Evolutionary conservation across 495 filamentous ascomycete genomes (phyloP).

Genomic region (Penicillium desertorum): DNA sequence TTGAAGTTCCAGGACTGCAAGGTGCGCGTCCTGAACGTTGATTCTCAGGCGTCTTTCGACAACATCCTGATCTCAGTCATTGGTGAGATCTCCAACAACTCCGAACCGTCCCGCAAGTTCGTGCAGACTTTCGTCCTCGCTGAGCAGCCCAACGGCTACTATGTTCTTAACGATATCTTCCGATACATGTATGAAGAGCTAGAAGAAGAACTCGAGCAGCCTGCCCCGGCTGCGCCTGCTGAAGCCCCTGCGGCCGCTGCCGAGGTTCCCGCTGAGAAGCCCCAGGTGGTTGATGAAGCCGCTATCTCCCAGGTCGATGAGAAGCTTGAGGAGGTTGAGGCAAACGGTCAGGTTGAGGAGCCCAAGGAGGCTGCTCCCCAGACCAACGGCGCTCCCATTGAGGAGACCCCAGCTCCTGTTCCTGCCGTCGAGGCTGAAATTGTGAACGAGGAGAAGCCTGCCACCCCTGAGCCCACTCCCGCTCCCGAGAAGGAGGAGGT

Average conservation of each 20-base stretch:
- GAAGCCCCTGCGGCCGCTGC: conserved; percentile 31
- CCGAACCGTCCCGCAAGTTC: conserved; percentile 86
- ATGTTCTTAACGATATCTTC: conserved; percentile 97
- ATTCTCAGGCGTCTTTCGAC: conserved; percentile 86
- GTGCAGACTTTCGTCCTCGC: conserved; percentile 98
- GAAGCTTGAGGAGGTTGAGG: conserved; percentile 53
- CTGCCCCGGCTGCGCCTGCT: conserved; percentile 47
- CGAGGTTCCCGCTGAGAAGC: conserved; percentile 35
- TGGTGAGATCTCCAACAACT: conserved; percentile 94
- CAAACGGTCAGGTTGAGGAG: conserved; percentile 32
- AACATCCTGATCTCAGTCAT: conserved; percentile 97
- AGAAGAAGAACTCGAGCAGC: conserved; percentile 68
- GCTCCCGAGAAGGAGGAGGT: conserved; percentile 42
- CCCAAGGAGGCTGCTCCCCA: conserved; percentile 37
- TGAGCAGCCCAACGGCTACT: conserved; percentile 94
- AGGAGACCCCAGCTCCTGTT: conserved; percentile 31
- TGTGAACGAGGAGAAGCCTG: conserved; percentile 52
- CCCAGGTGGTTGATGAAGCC: conserved; percentile 34
- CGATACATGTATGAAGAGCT: conserved; percentile 76
- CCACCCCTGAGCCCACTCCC: conserved; percentile 50
- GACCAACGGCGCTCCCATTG: conserved; percentile 42
- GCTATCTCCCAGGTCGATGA: conserved; percentile 56
- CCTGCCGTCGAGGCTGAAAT: conserved; percentile 48
- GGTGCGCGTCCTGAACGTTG: conserved; percentile 95
- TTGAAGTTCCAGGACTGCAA: conserved; percentile 97